Percentiles rank a stretch among this genome's conserved stretches.
These are phyloP conservation scores for Hordeum vulgare DNA, from an alignment of 176 grass and related monocot genomes.

Conservation along the genomic window MorexV3_pseudomolecules_assembly NC_058524.1:630318784-630319283, in stretches of 20 bases:
- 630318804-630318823: neutral
- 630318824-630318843: slow-evolving; percentile 18
- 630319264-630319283: slow-evolving; percentile 1
- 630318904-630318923: slow-evolving; percentile 14
- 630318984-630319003: slow-evolving; percentile 45
- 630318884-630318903: slow-evolving; percentile 51
- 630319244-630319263: slow-evolving; percentile 6
- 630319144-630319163: slow-evolving; percentile 52
- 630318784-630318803: slow-evolving; percentile 39
- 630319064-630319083: slow-evolving; percentile 22
- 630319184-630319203: slow-evolving; percentile 43
- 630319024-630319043: slow-evolving; percentile 63
- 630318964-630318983: slow-evolving; percentile 44
- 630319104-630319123: slow-evolving; percentile 66
- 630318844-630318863: neutral
- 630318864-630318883: slow-evolving; percentile 64
- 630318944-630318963: slow-evolving; percentile 75
- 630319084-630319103: slow-evolving; percentile 13
- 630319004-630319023: slow-evolving; percentile 55
- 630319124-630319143: slow-evolving; percentile 53
- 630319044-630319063: slow-evolving; percentile 18
- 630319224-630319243: slow-evolving; percentile 74
- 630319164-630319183: slow-evolving; percentile 71
- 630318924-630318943: slow-evolving; percentile 46
- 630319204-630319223: slow-evolving; percentile 58